Evolutionary conservation across 768 basidiomycete genomes (phyloP), one percentile per base, ranked within the genome.

Genomic region (Serendipita sp.): DNA sequence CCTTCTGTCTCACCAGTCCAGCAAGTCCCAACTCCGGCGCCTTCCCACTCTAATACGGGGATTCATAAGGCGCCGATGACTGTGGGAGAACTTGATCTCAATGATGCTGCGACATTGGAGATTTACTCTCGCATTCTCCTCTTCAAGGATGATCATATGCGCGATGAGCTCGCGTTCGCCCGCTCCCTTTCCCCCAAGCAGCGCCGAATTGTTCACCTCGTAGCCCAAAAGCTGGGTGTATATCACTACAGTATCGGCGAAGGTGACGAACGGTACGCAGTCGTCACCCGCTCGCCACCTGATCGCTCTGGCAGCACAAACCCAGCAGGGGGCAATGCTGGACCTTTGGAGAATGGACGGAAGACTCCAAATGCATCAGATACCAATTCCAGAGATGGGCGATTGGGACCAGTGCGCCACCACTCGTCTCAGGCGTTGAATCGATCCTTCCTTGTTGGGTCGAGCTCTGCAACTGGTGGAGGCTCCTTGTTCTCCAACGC

Each of bases 121-220:
- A 96, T 99, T 69, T 98, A 98, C 73, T 97, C 96, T 58, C 83
- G 93, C 69, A 89, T 97, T 68, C 77, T 98, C 45, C 79, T 98
- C 45, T 99, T 99, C 85, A 97, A 95, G 78, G 93, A 96, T 70
- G 94, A 98, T 73, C 84, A 82, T 70, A 93, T 98, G 91, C 82
- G 95, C 41, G 94, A 98, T 70, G 94, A 98, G 74, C 84, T 98
- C 64, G 93, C 94, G 3, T 98, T 98, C 75, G 93, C 94, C n/a
- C 78, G 90, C 65, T 84, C 86, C 13, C 81, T 97, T 18, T 78
- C 82, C 37, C 83, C 92, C 24, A 88, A 88, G 73, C 93, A 97
- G 73, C 78, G 95, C 67, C 79, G 94, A 68, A 86, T 92, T 13
- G 95, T 99, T 35, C 95, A 99, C 73, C 80, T 98, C 65, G 88